A percentile compares a stretch with the other conserved stretches of the same genome.
phyloP scores from a whole-genome alignment of 345 rosid species.

The Ceriops tagal region DNA sequence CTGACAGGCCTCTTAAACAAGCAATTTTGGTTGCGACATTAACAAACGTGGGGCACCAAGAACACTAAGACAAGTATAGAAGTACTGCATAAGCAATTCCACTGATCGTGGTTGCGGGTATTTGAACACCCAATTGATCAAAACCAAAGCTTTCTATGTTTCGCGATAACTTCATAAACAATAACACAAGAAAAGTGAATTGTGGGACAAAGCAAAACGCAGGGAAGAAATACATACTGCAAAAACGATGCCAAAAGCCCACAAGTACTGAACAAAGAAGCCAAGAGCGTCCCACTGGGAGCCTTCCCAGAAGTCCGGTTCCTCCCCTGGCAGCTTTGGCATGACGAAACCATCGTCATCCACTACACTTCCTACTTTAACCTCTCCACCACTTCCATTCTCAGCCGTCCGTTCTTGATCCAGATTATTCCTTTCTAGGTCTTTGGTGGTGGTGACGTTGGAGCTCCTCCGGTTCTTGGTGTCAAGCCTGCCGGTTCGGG shows the following conservation, averaged over 20 bases:
- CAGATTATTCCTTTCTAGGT: background rate
- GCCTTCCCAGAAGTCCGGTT: conserved; percentile 81
- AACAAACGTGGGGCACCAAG: no score
- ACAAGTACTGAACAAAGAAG: conserved; percentile 22
- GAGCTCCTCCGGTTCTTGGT: conserved; percentile 7
- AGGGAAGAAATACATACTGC: conserved; percentile 41
- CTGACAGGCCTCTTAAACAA: no score
- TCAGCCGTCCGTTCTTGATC: conserved; percentile 1
- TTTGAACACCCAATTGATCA: no score
- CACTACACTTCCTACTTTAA: background rate
- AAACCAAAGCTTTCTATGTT: no score
- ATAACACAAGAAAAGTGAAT: background rate
- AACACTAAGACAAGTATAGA: no score
- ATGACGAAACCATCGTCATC: conserved; percentile 26
- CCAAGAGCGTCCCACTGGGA: conserved; percentile 75
- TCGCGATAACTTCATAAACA: no score
- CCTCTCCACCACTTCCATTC: background rate
- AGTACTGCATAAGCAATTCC: no score
- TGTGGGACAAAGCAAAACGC: background rate
- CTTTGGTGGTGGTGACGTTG: background rate
- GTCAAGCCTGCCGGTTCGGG: background rate
- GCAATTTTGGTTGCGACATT: no score
- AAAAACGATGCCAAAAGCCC: conserved; percentile 87
- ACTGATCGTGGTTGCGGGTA: no score
- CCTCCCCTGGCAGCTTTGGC: conserved; percentile 43